Evolutionary conservation across 2,329 filamentous ascomycete genomes (phyloP).

Genomic region (Cordyceps sp.): DNA sequence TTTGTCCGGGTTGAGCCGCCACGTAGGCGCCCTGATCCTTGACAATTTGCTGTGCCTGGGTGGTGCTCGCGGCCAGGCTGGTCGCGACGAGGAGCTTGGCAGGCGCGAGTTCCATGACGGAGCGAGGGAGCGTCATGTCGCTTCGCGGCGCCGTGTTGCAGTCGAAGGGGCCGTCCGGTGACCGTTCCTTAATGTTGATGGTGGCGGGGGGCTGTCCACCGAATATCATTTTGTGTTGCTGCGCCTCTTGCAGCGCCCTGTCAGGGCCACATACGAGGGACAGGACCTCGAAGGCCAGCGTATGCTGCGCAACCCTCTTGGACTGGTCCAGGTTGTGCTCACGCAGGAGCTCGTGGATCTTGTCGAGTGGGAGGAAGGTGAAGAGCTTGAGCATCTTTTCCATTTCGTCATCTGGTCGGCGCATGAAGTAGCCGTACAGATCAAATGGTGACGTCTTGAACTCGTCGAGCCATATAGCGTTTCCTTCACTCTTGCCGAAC

Average conservation of each 20-base stretch:
- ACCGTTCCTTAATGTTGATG: background rate
- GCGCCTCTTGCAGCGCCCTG: constrained; percentile 45
- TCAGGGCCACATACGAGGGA: constrained; percentile 58
- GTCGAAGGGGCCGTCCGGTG: constrained; percentile 15
- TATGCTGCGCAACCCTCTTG: constrained; percentile 65
- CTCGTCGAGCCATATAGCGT: constrained; percentile 81
- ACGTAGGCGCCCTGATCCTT: constrained; percentile 41
- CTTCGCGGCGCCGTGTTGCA: constrained; percentile 30
- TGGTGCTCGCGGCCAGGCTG: constrained; percentile 37
- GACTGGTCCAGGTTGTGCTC: constrained; percentile 51
- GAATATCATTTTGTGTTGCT: constrained; percentile 34
- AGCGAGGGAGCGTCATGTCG: constrained; percentile 41
- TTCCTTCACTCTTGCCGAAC: constrained; percentile 88
- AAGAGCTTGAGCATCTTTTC: constrained; percentile 74
- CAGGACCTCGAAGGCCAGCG: constrained; percentile 67
- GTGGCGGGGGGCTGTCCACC: constrained; percentile 11
- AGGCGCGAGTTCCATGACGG: constrained; percentile 39
- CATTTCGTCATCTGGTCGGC: constrained; percentile 66
- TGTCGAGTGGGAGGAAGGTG: constrained; percentile 61
- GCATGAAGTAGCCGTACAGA: constrained; percentile 79
- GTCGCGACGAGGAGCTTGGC: constrained; percentile 41
- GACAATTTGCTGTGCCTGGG: constrained; percentile 43
- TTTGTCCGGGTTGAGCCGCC: constrained; percentile 30
- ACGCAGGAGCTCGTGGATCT: constrained; percentile 53
- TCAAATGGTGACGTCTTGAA: constrained; percentile 71